phyloP scores from a whole-genome alignment of 1,284 basidiomycete genomes.

The Naganishia sp. region DNA sequence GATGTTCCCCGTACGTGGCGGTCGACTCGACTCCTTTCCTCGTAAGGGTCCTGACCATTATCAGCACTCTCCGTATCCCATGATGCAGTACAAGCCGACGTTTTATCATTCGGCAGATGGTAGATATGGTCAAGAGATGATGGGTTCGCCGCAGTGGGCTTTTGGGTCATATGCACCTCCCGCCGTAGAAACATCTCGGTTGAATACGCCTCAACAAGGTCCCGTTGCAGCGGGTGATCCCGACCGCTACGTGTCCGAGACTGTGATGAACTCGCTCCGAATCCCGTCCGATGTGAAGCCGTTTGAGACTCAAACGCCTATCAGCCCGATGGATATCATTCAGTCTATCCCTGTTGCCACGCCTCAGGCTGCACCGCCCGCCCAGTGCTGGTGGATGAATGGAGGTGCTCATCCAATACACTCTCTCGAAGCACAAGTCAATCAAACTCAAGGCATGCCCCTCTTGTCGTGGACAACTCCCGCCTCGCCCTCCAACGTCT shows the following conservation, averaged over 20 bases:
- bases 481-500: constrained; percentile 1
- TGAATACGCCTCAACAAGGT: neutral
- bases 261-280: constrained; percentile 2
- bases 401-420: neutral
- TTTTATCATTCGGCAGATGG: constrained; percentile 8
- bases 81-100: constrained; percentile 3
- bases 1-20: constrained; percentile 39
- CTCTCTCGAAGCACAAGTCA: neutral
- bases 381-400: neutral
- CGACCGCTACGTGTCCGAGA: neutral
- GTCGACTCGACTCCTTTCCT: constrained; percentile 9
- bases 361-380: neutral
- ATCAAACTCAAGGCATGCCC: constrained; percentile 18
- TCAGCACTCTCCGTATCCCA: neutral
- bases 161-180: neutral
- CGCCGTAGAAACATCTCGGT: neutral
- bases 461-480: constrained; percentile 22
- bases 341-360: constrained; percentile 4
- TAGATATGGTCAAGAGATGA: neutral
- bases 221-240: neutral
- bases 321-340: constrained; percentile 21
- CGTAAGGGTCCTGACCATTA: neutral
- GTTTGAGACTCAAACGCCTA: neutral
- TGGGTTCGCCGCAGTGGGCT: constrained; percentile 3
- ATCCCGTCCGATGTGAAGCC: neutral